Base-by-base conservation (phyloP, 768 basidiomycete species). In the Phylloporus sp. region DNA sequence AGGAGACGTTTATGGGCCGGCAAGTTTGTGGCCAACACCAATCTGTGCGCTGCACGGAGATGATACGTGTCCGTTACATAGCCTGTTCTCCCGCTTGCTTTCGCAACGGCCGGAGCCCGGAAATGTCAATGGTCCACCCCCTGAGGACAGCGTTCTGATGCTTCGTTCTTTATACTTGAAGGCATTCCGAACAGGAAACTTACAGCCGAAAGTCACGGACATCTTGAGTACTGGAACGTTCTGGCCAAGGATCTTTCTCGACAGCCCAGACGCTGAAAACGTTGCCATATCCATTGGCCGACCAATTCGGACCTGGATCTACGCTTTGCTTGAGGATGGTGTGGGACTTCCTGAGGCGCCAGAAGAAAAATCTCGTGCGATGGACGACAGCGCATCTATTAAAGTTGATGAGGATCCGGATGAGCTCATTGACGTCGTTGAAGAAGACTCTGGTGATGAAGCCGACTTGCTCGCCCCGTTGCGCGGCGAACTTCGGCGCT, bases 161-260 rank as follows among this genome's bases (percentile, higher is more conserved):
- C 63, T 83, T 21, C 71, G 79, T 23, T 64, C 67, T 3, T 63
- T 71, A 45, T 88, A 86, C 59, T 51, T 87, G 38, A 63, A 72
- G 26, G 84, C 84, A 0, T 90, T 83, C 62, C 73, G 86, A 42
- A 60, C 57, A 1, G 87, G 86, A 4, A 60, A 62, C 1, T 63
- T 90, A 17, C 70, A 78, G 15, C 76, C 83, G 2, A 74, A 77
- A 48, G 65, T 79, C 23, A 61, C 84, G 60, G 83, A 90, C 53
- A 59, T 75, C 5, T 61, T 90, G 42, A 78, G 66, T 46, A 80
- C 83, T 0, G 77, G 75, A 15, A 80, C 85, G 1, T 81, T 71
- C 47, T 90, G 86, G 85, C 80, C 84, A 5, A 69, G 73, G 27
- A 60, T 82, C n/a, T 89, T 87, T 61, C 73, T 91, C 17, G 89